phyloP scores from a whole-genome alignment of 2,329 filamentous ascomycete species.

The Hirsutella minnesotensis region DNA sequence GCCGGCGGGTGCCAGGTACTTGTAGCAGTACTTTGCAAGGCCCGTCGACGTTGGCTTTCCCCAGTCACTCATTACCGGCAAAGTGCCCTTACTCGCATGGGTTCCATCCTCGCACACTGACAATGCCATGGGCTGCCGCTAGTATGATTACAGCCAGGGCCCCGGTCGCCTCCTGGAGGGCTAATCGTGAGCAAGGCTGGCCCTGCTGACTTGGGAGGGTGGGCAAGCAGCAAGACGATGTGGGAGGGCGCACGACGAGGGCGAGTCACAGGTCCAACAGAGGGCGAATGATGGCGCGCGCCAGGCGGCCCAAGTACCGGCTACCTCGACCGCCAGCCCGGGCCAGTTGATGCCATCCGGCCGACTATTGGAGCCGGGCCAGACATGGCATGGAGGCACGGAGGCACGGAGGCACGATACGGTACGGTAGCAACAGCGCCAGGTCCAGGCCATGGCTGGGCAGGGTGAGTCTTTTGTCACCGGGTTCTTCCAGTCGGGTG shows the following conservation, averaged over 20 bases:
- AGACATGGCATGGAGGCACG: too few species aligned
- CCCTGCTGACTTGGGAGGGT: not conserved
- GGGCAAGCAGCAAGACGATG: too few species aligned
- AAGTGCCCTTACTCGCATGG: not conserved
- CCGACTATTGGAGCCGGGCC: too few species aligned
- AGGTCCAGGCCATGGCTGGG: too few species aligned
- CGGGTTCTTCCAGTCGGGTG: too few species aligned
- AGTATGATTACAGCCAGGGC: not conserved
- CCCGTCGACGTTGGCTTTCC: too few species aligned
- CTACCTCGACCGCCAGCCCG: not conserved
- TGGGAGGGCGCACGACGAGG: too few species aligned
- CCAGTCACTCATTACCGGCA: not conserved
- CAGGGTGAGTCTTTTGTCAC: too few species aligned
- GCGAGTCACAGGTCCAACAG: conserved; percentile 1
- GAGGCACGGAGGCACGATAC: too few species aligned
- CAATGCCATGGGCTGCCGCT: not conserved
- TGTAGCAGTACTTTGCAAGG: not conserved
- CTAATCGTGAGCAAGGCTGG: not conserved
- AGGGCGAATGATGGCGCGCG: not conserved
- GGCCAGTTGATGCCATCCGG: not conserved
- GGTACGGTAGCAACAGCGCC: too few species aligned
- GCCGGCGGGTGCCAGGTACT: not conserved
- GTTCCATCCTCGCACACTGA: not conserved
- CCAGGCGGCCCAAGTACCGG: not conserved
- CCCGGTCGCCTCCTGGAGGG: not conserved